Conservation (phyloP, 768 basidiomycete species). For the Lentinula aciculospora region DNA sequence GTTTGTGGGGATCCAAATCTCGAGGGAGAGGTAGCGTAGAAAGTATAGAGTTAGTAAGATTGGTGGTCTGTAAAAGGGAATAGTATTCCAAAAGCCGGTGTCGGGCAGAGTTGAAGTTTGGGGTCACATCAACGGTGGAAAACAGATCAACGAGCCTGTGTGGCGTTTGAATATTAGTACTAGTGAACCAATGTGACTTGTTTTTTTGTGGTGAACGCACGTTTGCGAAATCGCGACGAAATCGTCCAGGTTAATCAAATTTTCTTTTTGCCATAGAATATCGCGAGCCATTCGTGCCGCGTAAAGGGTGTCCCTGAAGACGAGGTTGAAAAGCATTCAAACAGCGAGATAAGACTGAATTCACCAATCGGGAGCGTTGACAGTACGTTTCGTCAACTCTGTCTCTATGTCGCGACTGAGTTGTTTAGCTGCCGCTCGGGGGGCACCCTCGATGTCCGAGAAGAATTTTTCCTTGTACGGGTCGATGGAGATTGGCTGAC, state of each 20-base stretch:
- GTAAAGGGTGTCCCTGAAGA: conserved; percentile 78
- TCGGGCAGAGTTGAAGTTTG: conserved; percentile 54
- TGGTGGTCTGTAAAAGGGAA: conserved; percentile 74
- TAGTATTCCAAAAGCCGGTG: conserved; percentile 80
- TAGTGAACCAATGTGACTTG: not conserved
- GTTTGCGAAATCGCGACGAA: conserved; percentile 87
- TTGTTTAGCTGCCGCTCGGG: conserved; percentile 79
- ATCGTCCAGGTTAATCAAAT: conserved; percentile 70
- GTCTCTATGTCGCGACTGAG: conserved; percentile 72
- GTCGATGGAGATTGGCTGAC: conserved; percentile 72
- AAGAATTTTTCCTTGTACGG: conserved; percentile 75
- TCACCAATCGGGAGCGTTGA: conserved; percentile 95
- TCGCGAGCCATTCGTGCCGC: conserved; percentile 90
- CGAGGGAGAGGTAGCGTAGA: conserved; percentile 80
- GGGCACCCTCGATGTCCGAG: conserved; percentile 57
- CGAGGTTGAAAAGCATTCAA: not conserved
- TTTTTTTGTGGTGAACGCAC: conserved; percentile 39
- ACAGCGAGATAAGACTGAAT: conserved; percentile 15
- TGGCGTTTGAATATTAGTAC: conserved; percentile 13
- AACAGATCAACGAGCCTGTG: conserved; percentile 84
- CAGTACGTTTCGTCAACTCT: conserved; percentile 67
- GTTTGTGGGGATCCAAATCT: conserved; percentile 71
- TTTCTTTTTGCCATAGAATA: conserved; percentile 84
- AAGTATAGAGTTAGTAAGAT: conserved; percentile 81
- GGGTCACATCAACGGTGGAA: conserved; percentile 55